Evolutionary conservation across 495 filamentous ascomycete genomes (phyloP).

Genomic region (Neurospora sp.): DNA sequence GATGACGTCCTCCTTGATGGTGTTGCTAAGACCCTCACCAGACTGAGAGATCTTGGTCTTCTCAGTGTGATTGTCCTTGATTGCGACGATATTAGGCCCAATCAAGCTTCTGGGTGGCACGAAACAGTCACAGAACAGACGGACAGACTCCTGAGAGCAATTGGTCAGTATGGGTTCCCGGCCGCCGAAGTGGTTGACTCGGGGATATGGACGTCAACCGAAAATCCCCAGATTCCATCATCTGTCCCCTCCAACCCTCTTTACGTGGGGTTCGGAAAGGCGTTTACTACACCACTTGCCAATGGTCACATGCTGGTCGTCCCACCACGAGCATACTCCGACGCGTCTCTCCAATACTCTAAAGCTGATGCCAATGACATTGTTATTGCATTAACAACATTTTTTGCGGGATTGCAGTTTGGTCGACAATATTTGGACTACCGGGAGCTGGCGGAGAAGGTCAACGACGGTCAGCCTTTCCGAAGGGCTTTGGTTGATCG

Average conservation of each 20-base stretch:
- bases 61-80: slow-evolving; percentile 75
- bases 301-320: slow-evolving; percentile 74
- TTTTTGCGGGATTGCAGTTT: slow-evolving; percentile 54
- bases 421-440: not conserved
- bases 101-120: slow-evolving; percentile 11
- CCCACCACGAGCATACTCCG: slow-evolving; percentile 55
- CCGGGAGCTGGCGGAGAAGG: slow-evolving; percentile 26
- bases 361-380: slow-evolving; percentile 54
- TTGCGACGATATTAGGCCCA: slow-evolving; percentile 38
- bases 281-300: slow-evolving; percentile 58
- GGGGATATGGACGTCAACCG: slow-evolving; percentile 31
- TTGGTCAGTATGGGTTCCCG: slow-evolving; percentile 54
- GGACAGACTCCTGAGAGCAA: slow-evolving; percentile 61
- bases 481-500: slow-evolving; percentile 62
- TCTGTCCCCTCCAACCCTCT: slow-evolving; percentile 18
- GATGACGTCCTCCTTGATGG: slow-evolving; percentile 59
- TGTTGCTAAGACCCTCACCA: slow-evolving; percentile 71
- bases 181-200: slow-evolving; percentile 62
- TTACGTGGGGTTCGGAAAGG: slow-evolving; percentile 37
- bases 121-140: slow-evolving; percentile 52
- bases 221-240: slow-evolving; percentile 17
- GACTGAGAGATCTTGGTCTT: slow-evolving; percentile 72
- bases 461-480: slow-evolving; percentile 32
- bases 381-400: slow-evolving; percentile 58
- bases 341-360: slow-evolving; percentile 45